These are phyloP conservation scores for Peziza echinospora DNA, from an alignment of 495 filamentous ascomycete genomes.

Conservation along the genomic window DNA sequence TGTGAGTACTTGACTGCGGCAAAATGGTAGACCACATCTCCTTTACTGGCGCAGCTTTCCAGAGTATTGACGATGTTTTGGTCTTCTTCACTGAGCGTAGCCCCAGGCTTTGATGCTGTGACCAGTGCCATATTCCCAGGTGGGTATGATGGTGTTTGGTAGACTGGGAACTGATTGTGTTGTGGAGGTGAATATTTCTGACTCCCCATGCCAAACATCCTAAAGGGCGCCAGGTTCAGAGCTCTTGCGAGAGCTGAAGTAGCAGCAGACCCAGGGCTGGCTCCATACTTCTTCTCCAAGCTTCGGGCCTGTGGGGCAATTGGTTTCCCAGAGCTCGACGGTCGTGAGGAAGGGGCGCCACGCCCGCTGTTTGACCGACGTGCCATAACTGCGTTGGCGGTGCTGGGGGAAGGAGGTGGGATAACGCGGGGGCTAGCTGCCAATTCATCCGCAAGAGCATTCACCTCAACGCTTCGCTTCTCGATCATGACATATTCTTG, in stretches of 20 bases:
- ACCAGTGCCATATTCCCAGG: constrained; percentile 19
- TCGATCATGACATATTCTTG: constrained; percentile 91
- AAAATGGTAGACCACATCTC: constrained; percentile 89
- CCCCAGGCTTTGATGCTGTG: constrained; percentile 7
- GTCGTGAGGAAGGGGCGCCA: constrained; percentile 2
- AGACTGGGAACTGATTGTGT: constrained; percentile 66
- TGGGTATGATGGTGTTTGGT: constrained; percentile 37
- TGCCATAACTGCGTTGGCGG: constrained; percentile 27
- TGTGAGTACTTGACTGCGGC: constrained; percentile 98
- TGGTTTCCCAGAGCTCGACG: neutral
- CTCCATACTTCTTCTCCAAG: constrained; percentile 45
- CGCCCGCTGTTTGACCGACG: constrained; percentile 25
- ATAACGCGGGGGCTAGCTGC: constrained; percentile 27
- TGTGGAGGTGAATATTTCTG: constrained; percentile 38
- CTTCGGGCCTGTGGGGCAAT: neutral
- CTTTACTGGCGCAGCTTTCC: constrained; percentile 76
- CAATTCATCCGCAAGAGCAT: constrained; percentile 89
- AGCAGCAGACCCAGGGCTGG: constrained; percentile 21
- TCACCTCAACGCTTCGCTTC: constrained; percentile 83
- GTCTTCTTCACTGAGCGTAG: constrained; percentile 44
- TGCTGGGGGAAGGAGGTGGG: constrained; percentile 18
- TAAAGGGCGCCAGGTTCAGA: constrained; percentile 75
- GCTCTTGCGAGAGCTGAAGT: constrained; percentile 86
- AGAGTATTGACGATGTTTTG: constrained; percentile 51
- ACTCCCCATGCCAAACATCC: constrained; percentile 42